phyloP scores from a whole-genome alignment of 345 rosid species.

The Dovyalis caffra region DNA sequence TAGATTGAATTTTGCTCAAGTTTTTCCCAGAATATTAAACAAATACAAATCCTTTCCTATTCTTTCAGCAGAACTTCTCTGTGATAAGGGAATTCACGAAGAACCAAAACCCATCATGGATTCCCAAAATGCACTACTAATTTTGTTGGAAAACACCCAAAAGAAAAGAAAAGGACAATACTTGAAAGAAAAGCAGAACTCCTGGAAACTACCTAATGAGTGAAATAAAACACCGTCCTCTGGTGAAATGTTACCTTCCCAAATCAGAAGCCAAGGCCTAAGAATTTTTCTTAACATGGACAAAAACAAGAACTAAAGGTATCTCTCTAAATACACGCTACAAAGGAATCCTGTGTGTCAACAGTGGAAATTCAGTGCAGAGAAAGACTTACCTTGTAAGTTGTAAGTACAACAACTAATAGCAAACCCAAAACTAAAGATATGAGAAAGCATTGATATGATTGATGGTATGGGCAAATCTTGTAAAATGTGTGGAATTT shows the following conservation, averaged over 20 bases:
- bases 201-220: neutral
- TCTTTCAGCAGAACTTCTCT: constrained; percentile 8
- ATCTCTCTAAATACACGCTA: constrained; percentile 28
- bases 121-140: neutral
- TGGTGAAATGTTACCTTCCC: constrained; percentile 29
- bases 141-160: neutral
- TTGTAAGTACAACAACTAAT: constrained; percentile 5
- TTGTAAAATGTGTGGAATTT: constrained; percentile 9
- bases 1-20: neutral
- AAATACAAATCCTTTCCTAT: neutral
- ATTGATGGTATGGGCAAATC: constrained; percentile 14
- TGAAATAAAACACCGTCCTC: neutral
- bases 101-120: neutral
- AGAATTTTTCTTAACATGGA: constrained; percentile 13
- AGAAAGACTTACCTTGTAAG: constrained; percentile 23
- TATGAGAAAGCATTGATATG: neutral
- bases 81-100: constrained; percentile 1
- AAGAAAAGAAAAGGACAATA: too few species aligned
- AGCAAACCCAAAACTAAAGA: constrained; percentile 6
- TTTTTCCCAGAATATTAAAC: neutral
- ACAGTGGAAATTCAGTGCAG: constrained; percentile 12
- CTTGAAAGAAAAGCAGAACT: neutral
- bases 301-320: constrained; percentile 8
- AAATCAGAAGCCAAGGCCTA: constrained; percentile 2
- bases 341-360: constrained; percentile 11